These are phyloP conservation scores for Aspergillus intermedius DNA, from an alignment of 2,329 filamentous ascomycete genomes.

Conservation along the genomic window DNA sequence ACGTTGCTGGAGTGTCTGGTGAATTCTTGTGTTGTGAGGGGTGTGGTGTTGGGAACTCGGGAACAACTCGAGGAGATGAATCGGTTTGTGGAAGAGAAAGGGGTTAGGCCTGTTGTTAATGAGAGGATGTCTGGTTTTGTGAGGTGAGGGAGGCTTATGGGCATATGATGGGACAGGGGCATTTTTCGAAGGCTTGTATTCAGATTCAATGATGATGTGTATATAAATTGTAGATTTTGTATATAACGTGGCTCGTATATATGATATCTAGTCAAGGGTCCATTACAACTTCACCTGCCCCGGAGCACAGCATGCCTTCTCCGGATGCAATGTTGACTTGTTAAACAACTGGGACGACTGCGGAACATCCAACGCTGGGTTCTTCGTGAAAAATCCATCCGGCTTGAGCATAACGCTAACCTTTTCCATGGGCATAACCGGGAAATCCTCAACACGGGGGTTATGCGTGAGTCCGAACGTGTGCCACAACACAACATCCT, in stretches of 20 bases:
- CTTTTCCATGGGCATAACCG: slow-evolving; percentile 59
- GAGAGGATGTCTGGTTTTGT: slow-evolving; percentile 43
- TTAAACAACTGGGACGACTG: slow-evolving; percentile 35
- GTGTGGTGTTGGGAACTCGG: slow-evolving; percentile 43
- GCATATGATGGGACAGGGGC: slow-evolving; percentile 46
- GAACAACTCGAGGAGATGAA: slow-evolving; percentile 49
- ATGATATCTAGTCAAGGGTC: neutral
- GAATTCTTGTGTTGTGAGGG: slow-evolving; percentile 41
- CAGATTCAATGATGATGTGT: no score
- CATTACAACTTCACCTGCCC: slow-evolving; percentile 21
- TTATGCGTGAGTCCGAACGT: slow-evolving; percentile 56
- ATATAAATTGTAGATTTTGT: neutral
- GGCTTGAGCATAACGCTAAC: slow-evolving; percentile 43
- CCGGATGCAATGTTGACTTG: slow-evolving; percentile 29
- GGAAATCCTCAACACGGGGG: slow-evolving; percentile 59
- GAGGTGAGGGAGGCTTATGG: slow-evolving; percentile 45
- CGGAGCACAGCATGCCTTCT: slow-evolving; percentile 17
- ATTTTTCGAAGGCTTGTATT: slow-evolving; percentile 36
- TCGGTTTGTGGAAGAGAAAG: slow-evolving; percentile 42
- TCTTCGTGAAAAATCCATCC: slow-evolving; percentile 47
- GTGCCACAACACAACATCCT: slow-evolving; percentile 36
- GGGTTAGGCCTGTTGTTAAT: slow-evolving; percentile 46
- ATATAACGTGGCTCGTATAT: neutral
- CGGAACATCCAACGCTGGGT: slow-evolving; percentile 44
- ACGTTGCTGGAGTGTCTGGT: slow-evolving; percentile 17